These are phyloP conservation scores for Tausonia pullulans DNA, from an alignment of 1,284 basidiomycete species.

Conservation along the genomic window DNA sequence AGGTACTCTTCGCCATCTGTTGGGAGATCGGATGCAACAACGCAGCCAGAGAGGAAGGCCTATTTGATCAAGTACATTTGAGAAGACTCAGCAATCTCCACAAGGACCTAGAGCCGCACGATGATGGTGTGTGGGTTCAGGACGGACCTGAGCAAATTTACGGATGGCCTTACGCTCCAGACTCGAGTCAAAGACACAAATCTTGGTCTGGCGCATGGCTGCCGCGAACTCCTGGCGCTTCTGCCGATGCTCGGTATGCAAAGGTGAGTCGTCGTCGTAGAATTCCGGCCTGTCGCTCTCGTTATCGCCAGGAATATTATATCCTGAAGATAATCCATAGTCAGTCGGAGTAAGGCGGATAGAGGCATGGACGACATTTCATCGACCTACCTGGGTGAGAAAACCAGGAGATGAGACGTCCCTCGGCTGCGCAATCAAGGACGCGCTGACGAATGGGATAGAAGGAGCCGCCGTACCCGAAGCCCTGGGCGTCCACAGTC, in stretches of 20 bases:
- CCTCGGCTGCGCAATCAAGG: too few relatives aligned
- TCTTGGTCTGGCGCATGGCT: conserved; percentile 8
- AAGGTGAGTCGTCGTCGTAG: neutral
- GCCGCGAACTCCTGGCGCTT: conserved; percentile 1
- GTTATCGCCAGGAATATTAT: neutral
- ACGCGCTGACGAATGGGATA: conserved; percentile 6
- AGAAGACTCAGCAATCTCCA: too few relatives aligned
- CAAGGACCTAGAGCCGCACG: neutral
- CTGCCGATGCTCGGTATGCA: neutral
- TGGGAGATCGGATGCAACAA: conserved; percentile 9
- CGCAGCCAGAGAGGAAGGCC: conserved; percentile 14
- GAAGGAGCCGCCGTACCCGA: conserved; percentile 9
- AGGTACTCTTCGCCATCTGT: conserved; percentile 10
- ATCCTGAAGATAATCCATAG: neutral
- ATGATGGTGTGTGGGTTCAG: neutral
- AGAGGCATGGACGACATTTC: too few relatives aligned
- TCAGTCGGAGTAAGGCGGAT: too few relatives aligned
- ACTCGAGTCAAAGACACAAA: conserved; percentile 13
- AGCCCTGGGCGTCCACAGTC: conserved; percentile 7
- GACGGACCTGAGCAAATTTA: conserved; percentile 3
- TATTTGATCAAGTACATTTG: neutral
- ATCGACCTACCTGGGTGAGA: too few relatives aligned
- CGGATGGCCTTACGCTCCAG: conserved; percentile 13
- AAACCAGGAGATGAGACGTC: too few relatives aligned
- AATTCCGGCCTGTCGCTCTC: conserved; percentile 4